Evolutionary conservation across 2,329 filamentous ascomycete species (phyloP), one percentile per base, ranked within the genome.

Genomic region (Sclerotinia borealis): DNA sequence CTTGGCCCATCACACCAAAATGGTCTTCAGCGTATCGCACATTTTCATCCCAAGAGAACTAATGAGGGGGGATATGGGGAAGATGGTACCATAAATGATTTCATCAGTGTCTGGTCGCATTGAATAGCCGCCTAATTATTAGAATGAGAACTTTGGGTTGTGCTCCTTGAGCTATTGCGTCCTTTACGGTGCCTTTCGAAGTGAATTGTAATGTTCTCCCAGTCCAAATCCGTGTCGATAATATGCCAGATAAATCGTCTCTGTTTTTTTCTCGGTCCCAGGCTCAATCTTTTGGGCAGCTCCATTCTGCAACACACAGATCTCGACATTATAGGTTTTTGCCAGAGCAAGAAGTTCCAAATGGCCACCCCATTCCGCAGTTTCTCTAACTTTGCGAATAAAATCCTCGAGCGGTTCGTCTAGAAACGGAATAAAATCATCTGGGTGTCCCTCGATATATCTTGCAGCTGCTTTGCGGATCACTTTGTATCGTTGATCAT

Each of bases 191-290:
- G 64, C 64, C 64, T 68, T 83, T 69, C 85, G 77, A 74, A 99
- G 77, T 60, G 93, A 96, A 75, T 99, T 99, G 77, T 99, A 99
- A 78, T 99, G 95, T 79, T 98, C 95, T 15, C 95, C 95, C 56
- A 99, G 79, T 1, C 93, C 93, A 76, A 96, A 98, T 55, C 91
- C 91, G 78, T 97, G 92, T 71, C 90, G 84, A 77, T 98, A 98
- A 76, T 98, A 99, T 41, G 92, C 93, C 76, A 99, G 76, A 93
- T 95, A 98, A 68, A 84, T 85, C 70, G 83, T 83, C 68, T 78
- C 79, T 60, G 76, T 74, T 27, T 77, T 79, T 59, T 79, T 72
- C 4, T 76, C 77, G 34, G 76, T 73, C 19, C 69, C 75, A 67
- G 85, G 82, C 70, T 83, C 80, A 66, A 98, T 91, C 69, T 84